Base-by-base conservation (phyloP, 1,284 basidiomycete genomes). In the Amylostereum areolatum region DNA sequence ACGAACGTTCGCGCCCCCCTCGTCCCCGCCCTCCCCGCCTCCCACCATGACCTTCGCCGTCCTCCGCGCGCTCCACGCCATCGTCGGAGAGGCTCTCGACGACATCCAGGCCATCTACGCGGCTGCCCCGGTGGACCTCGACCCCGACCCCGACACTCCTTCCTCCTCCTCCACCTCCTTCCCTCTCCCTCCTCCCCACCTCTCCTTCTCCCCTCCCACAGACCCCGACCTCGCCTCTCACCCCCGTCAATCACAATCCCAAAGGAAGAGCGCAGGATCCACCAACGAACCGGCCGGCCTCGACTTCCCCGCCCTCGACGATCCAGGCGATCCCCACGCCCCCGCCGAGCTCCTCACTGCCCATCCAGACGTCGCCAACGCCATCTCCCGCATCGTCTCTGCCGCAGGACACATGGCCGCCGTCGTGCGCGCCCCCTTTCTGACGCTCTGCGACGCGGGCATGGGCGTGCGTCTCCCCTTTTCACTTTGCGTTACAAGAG, bases 41-140 rank as follows among this genome's bases (percentile, higher is more conserved):
- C 33, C n/a, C 41, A 28, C n/a, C 35, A 69, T 68, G 78, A 82
- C 84, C 42, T 81, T 88, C 56, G 70, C 79, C 18, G 70, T 73
- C 47, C 74, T 88, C 47, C 77, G 77, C 49, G 77, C 78, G 25
- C 74, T 87, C 30, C 80, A 86, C 53, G 65, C 74, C 55, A 74
- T 87, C 61, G 78, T 87, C 54, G 81, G 77, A 55, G 73, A 82
- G 49, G 83, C 83, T 28, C 66, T 87, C 54, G 74, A 81, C 63
- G 81, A 86, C 57, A 82, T 87, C 39, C 77, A 86, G 61, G 69
- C 68, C 45, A 68, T 84, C 50, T 87, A 85, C 62, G 64, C 64
- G 18, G 55, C 81, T 59, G 60, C 64, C 28, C 46, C 41, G 7
- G 41, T 11, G n/a, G 81, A 86, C 57, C 81, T 87, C 39, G 77